Evolutionary conservation across 192 early-diverging fungal species (phyloP).

Genomic region (Pilaira anomala): DNA sequence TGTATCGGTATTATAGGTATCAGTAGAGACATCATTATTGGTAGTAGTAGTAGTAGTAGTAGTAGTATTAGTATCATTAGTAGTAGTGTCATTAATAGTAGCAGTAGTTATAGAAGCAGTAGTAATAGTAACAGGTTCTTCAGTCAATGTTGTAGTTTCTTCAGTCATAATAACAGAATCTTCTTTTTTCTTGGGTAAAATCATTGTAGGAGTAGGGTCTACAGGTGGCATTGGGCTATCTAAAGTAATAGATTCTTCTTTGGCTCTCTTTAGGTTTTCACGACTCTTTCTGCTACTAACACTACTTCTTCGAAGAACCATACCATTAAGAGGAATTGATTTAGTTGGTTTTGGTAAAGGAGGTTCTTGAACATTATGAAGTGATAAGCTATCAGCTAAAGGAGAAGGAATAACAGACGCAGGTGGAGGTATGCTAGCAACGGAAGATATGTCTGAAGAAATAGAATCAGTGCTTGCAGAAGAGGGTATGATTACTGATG

Average conservation of each 20-base stretch:
- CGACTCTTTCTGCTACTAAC: conserved; percentile 31
- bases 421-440: conserved; percentile 15
- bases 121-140: not conserved
- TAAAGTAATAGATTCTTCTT: not conserved
- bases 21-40: no score
- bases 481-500: conserved; percentile 18
- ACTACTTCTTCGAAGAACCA: conserved; percentile 23
- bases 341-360: not conserved
- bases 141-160: not conserved
- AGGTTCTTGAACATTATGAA: not conserved
- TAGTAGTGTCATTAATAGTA: no score
- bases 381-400: not conserved
- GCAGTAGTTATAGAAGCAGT: no score
- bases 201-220: not conserved
- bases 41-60: no score
- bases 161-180: no score
- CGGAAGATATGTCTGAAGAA: conserved; percentile 18
- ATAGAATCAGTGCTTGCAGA: conserved; percentile 23
- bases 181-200: not conserved
- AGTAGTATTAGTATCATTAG: no score
- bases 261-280: conserved; percentile 19
- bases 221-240: not conserved
- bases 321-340: not conserved
- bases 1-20: no score
- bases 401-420: not conserved